phyloP scores from a whole-genome alignment of 73 alveolate species.

The Tetrahymena thermophila region DNA sequence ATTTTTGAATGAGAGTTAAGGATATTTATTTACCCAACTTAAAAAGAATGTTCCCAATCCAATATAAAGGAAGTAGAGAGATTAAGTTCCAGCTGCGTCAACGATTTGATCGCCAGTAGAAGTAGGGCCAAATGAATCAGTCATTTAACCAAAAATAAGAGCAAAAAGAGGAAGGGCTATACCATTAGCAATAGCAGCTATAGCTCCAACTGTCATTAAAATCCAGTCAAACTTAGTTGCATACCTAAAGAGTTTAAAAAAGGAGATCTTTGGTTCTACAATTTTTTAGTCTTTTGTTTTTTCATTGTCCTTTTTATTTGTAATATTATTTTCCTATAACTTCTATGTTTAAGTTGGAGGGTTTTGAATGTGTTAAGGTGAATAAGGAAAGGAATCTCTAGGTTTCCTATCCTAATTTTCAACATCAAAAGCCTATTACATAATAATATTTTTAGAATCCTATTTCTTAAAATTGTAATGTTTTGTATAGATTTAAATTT shows the following conservation, averaged over 20 bases:
- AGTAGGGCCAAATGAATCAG: constrained; percentile 55
- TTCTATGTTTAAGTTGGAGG: background rate
- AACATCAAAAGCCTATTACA: background rate
- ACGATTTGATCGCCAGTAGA: constrained; percentile 31
- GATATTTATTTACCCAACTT: constrained; percentile 1
- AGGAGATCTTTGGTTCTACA: background rate
- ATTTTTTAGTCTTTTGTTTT: background rate
- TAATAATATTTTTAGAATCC: background rate
- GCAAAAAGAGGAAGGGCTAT: constrained; percentile 57
- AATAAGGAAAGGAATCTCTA: background rate
- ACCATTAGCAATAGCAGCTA: constrained; percentile 44
- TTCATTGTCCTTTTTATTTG: background rate
- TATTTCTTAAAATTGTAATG: too few relatives aligned
- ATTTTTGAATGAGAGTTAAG: background rate
- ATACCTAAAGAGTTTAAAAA: constrained; percentile 33
- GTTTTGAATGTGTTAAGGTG: background rate
- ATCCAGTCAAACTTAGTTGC: constrained; percentile 44
- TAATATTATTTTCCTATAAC: background rate
- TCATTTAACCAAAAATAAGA: constrained; percentile 60
- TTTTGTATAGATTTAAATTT: too few relatives aligned
- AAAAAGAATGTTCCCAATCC: constrained; percentile 47
- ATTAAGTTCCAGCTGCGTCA: constrained; percentile 26
- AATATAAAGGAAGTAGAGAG: constrained; percentile 28
- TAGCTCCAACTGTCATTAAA: constrained; percentile 30
- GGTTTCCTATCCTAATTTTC: background rate